Percentiles rank a stretch among this genome's conserved stretches.
Conservation (phyloP, 2,329 filamentous ascomycete species). For the Drechmeria coniospora region DNA sequence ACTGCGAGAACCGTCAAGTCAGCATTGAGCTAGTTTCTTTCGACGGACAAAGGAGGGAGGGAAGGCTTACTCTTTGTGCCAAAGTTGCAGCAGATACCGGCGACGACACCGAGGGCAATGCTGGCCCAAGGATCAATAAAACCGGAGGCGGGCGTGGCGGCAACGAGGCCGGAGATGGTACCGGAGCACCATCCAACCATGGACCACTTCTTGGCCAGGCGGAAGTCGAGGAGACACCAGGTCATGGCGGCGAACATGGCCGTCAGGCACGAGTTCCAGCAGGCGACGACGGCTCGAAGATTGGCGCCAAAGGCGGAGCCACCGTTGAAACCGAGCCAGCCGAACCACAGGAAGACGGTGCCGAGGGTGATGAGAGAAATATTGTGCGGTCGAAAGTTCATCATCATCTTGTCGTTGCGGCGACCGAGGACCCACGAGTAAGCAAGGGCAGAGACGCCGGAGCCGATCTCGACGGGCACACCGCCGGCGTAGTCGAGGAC, state of each 20-base stretch:
- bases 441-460: constrained; percentile 80
- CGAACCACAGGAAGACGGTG: constrained; percentile 93
- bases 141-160: constrained; percentile 53
- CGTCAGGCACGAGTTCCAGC: constrained; percentile 93
- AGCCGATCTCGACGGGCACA: constrained; percentile 92
- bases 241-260: constrained; percentile 84
- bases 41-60: not conserved
- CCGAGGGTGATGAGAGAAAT: constrained; percentile 93
- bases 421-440: constrained; percentile 93
- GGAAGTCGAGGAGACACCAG: constrained; percentile 93
- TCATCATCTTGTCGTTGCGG: constrained; percentile 98
- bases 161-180: constrained; percentile 54
- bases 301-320: constrained; percentile 90
- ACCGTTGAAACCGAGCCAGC: constrained; percentile 98
- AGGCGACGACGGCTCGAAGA: constrained; percentile 85
- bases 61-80: constrained; percentile 36
- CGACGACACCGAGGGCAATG: constrained; percentile 48
- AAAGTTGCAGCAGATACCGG: constrained; percentile 54
- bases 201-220: constrained; percentile 85
- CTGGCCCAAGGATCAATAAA: constrained; percentile 54
- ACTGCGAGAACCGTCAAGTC: constrained; percentile 20
- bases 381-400: constrained; percentile 98
- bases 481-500: constrained; percentile 94
- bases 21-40: constrained; percentile 1
- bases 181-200: constrained; percentile 62